Percentiles rank a stretch among this genome's conserved stretches.
phyloP scores from a whole-genome alignment of 768 basidiomycete genomes.

The Agaricus sinodeliciosus region DNA sequence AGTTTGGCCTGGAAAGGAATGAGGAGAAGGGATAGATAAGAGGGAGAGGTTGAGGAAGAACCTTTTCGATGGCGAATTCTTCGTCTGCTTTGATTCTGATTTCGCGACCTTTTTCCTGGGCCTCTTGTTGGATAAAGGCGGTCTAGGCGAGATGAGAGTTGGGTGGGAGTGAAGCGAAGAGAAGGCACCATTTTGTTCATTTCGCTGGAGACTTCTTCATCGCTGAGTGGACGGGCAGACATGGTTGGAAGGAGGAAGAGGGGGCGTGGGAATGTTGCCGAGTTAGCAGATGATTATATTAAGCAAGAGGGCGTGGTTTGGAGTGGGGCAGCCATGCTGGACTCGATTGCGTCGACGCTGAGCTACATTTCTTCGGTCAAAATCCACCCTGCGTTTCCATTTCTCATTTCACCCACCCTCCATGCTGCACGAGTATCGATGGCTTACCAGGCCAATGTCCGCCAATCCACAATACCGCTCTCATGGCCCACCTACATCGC shows the following conservation, averaged over 20 bases:
- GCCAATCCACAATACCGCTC: conserved; percentile 21
- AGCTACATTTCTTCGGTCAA: conserved; percentile 21
- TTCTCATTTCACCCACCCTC: conserved; percentile 30
- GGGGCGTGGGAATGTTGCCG: not conserved
- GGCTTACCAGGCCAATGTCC: conserved; percentile 34
- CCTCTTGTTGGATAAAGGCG: conserved; percentile 98
- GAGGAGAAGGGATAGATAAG: not conserved
- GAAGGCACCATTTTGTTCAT: conserved; percentile 94
- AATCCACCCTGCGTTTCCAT: conserved; percentile 37
- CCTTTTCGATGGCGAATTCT: conserved; percentile 99
- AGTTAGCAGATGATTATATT: no score
- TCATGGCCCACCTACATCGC: conserved; percentile 38
- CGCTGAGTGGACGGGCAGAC: conserved; percentile 78
- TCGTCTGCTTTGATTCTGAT: conserved; percentile 97
- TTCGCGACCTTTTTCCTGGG: conserved; percentile 94
- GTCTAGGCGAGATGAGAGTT: conserved; percentile 43
- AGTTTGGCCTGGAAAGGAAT: conserved; percentile 70
- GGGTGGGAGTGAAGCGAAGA: not conserved
- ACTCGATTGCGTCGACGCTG: conserved; percentile 9
- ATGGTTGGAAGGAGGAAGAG: conserved; percentile 27
- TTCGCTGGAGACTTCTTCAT: conserved; percentile 92
- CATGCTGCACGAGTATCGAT: conserved; percentile 40
- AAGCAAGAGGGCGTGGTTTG: no score
- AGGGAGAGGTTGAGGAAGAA: conserved; percentile 17
- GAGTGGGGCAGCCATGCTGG: not conserved